Percentiles rank a stretch among this genome's conserved stretches.
phyloP scores from a whole-genome alignment of 441 rosid genomes.

The Viola pubescens region DNA sequence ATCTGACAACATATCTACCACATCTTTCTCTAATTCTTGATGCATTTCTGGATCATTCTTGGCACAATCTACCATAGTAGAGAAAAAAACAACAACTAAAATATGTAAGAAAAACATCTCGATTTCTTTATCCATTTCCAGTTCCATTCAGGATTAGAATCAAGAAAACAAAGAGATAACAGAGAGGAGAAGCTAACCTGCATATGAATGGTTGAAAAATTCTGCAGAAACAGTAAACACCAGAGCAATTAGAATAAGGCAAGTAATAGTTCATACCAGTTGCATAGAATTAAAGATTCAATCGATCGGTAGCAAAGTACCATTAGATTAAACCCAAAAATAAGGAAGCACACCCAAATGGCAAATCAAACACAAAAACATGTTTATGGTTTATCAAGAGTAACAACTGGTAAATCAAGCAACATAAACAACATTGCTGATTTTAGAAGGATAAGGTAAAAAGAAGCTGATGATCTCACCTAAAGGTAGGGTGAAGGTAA shows the following conservation, averaged over 20 bases:
- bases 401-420: slow-evolving; percentile 1
- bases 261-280: background rate
- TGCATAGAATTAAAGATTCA: background rate
- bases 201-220: slow-evolving; percentile 18
- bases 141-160: background rate
- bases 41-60: slow-evolving; percentile 27
- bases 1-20: slow-evolving; percentile 30
- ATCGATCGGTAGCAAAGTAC: background rate
- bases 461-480: slow-evolving; percentile 17
- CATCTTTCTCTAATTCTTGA: slow-evolving; percentile 38
- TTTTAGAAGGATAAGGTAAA: slow-evolving; percentile 5
- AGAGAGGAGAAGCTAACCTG: slow-evolving; percentile 25
- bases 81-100: background rate
- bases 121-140: background rate
- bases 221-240: slow-evolving; percentile 21
- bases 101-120: background rate
- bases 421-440: slow-evolving; percentile 2
- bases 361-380: background rate
- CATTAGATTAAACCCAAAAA: background rate
- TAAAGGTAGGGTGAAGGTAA: slow-evolving; percentile 23
- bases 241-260: slow-evolving; percentile 5
- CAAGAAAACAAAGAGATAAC: background rate
- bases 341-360: background rate
- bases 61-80: slow-evolving; percentile 31
- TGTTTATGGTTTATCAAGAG: background rate